Percentiles rank a stretch among this genome's conserved stretches.
Conservation (phyloP, 306 rosid species). For the Cucurbita ficifolia region DNA sequence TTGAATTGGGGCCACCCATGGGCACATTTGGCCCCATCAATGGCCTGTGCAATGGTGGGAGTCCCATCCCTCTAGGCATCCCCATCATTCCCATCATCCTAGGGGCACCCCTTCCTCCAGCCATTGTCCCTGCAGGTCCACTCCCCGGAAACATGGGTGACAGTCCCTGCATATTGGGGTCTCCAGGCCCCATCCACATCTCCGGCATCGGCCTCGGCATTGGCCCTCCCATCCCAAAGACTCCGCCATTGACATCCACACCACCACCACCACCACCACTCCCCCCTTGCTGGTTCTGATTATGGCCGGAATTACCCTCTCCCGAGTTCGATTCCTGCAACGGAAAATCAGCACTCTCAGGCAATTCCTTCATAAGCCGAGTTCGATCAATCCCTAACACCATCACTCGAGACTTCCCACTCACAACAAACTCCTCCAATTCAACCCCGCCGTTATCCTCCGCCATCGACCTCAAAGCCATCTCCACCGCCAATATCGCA, state of each 20-base stretch:
- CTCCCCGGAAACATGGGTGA: slow-evolving; percentile 48
- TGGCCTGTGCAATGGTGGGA: slow-evolving; percentile 51
- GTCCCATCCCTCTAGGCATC: slow-evolving; percentile 44
- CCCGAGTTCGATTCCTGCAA: slow-evolving; percentile 28
- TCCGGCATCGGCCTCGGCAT: slow-evolving; percentile 44
- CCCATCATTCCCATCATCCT: slow-evolving; percentile 56
- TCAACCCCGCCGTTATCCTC: slow-evolving; percentile 71
- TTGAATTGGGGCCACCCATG: slow-evolving; percentile 26
- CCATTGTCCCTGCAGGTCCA: slow-evolving; percentile 16
- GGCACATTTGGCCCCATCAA: slow-evolving; percentile 43
- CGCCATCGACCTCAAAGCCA: slow-evolving; percentile 86
- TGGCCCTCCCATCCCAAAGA: slow-evolving; percentile 49
- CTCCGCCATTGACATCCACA: slow-evolving; percentile 33
- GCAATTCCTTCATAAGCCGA: slow-evolving; percentile 68
- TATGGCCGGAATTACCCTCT: slow-evolving; percentile 27
- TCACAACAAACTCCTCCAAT: slow-evolving; percentile 81
- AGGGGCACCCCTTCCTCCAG: slow-evolving; percentile 46
- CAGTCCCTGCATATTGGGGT: slow-evolving; percentile 35
- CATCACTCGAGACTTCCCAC: slow-evolving; percentile 80
- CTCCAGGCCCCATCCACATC: slow-evolving; percentile 70
- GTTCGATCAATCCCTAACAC: slow-evolving; percentile 63
- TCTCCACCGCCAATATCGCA: slow-evolving; percentile 66
- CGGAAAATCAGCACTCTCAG: slow-evolving; percentile 44
- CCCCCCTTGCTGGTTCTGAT: slow-evolving; percentile 26
- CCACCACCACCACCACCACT: slow-evolving; percentile 10